A percentile compares a stretch with the other conserved stretches of the same genome.
phyloP scores from a whole-genome alignment of 1,284 basidiomycete species.

The Boletus semigastroideus region DNA sequence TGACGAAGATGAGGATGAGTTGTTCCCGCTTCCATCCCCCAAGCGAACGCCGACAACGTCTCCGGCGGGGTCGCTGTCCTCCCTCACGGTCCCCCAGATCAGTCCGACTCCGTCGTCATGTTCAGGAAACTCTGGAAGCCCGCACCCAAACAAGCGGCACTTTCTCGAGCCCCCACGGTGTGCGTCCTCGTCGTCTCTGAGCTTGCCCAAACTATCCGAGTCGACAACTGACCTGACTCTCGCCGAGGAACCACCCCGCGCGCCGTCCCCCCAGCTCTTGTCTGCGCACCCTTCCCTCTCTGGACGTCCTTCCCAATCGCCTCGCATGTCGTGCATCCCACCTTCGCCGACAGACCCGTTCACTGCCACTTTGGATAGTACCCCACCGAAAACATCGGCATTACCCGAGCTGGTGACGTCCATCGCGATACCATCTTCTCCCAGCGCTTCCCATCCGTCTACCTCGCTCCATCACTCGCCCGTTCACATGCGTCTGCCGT shows the following conservation, averaged over 20 bases:
- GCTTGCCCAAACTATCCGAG: slow-evolving; percentile 17
- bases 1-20: slow-evolving; percentile 49
- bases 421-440: not conserved
- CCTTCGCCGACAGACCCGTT: slow-evolving; percentile 2
- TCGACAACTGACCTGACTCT: slow-evolving; percentile 11
- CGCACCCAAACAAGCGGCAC: slow-evolving; percentile 4
- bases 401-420: not conserved
- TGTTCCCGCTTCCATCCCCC: slow-evolving; percentile 58
- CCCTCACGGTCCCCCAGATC: slow-evolving; percentile 13
- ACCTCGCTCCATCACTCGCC: not conserved
- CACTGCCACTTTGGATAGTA: not conserved
- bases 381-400: not conserved
- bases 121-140: slow-evolving; percentile 14
- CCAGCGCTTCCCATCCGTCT: not conserved
- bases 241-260: slow-evolving; percentile 11
- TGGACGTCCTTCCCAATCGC: slow-evolving; percentile 13
- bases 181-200: slow-evolving; percentile 29
- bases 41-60: slow-evolving; percentile 43
- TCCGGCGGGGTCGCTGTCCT: slow-evolving; percentile 30
- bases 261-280: slow-evolving; percentile 27
- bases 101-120: slow-evolving; percentile 21
- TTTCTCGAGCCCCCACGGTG: slow-evolving; percentile 23
- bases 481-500: not conserved
- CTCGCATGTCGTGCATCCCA: slow-evolving; percentile 5
- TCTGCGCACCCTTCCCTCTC: slow-evolving; percentile 27